Conservation (phyloP, 140 eudicot species). For the Senecio squalidus region DNA sequence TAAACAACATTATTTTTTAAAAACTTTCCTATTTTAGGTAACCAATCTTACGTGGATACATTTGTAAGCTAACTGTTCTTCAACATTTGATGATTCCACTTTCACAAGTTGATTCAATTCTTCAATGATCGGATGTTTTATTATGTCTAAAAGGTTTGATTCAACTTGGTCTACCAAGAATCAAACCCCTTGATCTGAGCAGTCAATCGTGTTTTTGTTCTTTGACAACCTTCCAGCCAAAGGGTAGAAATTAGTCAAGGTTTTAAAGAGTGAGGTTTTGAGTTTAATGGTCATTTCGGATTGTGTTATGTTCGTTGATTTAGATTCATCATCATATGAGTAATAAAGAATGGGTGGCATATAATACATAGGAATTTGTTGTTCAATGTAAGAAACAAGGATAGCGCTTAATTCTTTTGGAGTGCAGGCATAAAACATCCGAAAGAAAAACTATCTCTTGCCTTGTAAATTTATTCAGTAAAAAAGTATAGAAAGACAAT, state of each 20-base stretch:
- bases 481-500: too few species aligned
- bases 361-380: slow-evolving; percentile 13
- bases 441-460: too few species aligned
- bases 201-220: slow-evolving; percentile 19
- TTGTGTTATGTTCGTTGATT: slow-evolving; percentile 19
- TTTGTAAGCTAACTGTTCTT: slow-evolving; percentile 41
- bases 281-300: slow-evolving; percentile 17
- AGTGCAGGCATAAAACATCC: too few species aligned
- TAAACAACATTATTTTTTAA: too few species aligned
- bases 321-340: slow-evolving; percentile 9
- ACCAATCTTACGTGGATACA: too few species aligned
- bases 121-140: slow-evolving; percentile 13
- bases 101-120: slow-evolving; percentile 23
- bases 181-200: too few species aligned
- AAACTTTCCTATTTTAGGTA: too few species aligned
- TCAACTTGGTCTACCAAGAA: slow-evolving; percentile 24
- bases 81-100: slow-evolving; percentile 2
- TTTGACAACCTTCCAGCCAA: slow-evolving; percentile 35
- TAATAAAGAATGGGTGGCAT: slow-evolving; percentile 33
- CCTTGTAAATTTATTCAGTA: too few species aligned
- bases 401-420: too few species aligned
- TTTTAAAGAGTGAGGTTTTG: slow-evolving; percentile 29
- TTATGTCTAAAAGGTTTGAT: slow-evolving; percentile 14
- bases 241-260: slow-evolving; percentile 35
- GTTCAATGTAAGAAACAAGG: too few species aligned